These are phyloP conservation scores for Corrigiola litoralis DNA, from an alignment of 179 eudicot species.

Conservation along the genomic window DNA sequence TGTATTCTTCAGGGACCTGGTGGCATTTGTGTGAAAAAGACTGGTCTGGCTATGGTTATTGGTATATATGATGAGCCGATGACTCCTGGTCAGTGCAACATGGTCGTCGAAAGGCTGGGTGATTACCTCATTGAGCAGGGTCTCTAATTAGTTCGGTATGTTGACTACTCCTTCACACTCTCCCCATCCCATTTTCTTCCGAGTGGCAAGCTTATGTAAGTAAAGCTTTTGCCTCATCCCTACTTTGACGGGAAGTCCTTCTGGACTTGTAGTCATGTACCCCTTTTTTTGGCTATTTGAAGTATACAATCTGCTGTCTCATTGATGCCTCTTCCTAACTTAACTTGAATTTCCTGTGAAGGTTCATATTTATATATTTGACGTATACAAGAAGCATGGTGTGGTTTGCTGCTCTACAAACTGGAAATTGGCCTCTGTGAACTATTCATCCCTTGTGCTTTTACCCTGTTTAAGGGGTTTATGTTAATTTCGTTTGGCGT, in stretches of 20 bases:
- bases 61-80: constrained; percentile 34
- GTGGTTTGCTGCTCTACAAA: constrained; percentile 28
- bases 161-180: neutral
- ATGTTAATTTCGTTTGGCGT: constrained; percentile 21
- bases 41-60: constrained; percentile 21
- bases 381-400: constrained; percentile 28
- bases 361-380: constrained; percentile 19
- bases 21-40: constrained; percentile 30
- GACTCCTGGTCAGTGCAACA: constrained; percentile 39
- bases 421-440: constrained; percentile 19
- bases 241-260: no score
- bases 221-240: no score
- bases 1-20: constrained; percentile 26
- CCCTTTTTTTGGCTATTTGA: no score
- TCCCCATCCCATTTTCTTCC: neutral
- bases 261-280: no score
- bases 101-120: constrained; percentile 34
- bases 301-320: neutral
- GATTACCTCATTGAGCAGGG: constrained; percentile 35
- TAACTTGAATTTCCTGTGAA: constrained; percentile 5
- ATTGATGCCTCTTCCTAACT: neutral
- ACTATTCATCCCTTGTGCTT: constrained; percentile 15
- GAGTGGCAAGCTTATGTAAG: no score
- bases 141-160: constrained; percentile 28
- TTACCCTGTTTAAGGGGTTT: constrained; percentile 14